These are phyloP conservation scores for Kuraishia floccosa DNA, from an alignment of 805 yeast species.

Conservation along the genomic window DNA sequence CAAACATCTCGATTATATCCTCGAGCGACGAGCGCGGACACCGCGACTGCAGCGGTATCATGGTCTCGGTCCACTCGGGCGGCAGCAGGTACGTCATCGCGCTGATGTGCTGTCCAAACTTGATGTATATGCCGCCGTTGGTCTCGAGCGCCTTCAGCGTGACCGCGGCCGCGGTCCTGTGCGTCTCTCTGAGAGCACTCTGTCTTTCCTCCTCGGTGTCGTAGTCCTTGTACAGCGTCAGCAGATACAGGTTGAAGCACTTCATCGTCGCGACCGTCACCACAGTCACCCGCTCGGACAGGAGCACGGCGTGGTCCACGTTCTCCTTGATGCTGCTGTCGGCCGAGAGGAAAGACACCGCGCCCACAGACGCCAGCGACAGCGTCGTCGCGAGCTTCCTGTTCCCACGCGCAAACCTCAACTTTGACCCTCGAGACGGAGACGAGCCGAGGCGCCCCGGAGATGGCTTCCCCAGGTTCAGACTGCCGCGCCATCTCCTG, in stretches of 20 bases:
- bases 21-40: constrained; percentile 75
- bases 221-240: constrained; percentile 35
- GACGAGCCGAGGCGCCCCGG: too few relatives aligned
- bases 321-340: too few relatives aligned
- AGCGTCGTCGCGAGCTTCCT: too few relatives aligned
- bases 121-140: constrained; percentile 90
- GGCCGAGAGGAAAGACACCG: too few relatives aligned
- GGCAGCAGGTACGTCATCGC: constrained; percentile 91
- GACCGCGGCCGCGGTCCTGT: constrained; percentile 62
- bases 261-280: constrained; percentile 59
- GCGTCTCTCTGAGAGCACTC: constrained; percentile 53
- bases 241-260: constrained; percentile 65
- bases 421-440: too few relatives aligned
- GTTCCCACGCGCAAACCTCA: too few relatives aligned
- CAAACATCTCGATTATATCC: constrained; percentile 59
- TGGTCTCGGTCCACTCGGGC: constrained; percentile 88
- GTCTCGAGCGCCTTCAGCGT: constrained; percentile 69
- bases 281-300: constrained; percentile 42
- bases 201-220: constrained; percentile 31
- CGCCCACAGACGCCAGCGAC: too few relatives aligned
- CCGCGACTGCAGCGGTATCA: constrained; percentile 84
- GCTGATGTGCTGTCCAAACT: constrained; percentile 87
- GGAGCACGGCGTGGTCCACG: constrained; percentile 14
- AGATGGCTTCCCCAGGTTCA: too few relatives aligned
- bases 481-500: too few relatives aligned